A percentile compares a stretch with the other conserved stretches of the same genome.
Evolutionary conservation across 257 asterid genomes (phyloP).

Genomic region (Penstemon davidsonii): DNA sequence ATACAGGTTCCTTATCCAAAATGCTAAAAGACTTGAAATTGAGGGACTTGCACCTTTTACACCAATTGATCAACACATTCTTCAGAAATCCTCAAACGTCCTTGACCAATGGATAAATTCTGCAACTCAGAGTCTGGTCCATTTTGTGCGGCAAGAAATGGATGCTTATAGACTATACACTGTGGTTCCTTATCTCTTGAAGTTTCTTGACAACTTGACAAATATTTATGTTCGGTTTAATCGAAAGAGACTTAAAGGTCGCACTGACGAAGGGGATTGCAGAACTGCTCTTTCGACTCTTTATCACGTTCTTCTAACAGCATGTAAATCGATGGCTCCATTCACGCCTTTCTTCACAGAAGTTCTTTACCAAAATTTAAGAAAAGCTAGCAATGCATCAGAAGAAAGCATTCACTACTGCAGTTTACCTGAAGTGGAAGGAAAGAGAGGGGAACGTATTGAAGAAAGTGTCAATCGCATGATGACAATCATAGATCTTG

Average conservation of each 20-base stretch:
- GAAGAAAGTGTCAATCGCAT: conserved; percentile 89
- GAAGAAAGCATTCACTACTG: conserved; percentile 96
- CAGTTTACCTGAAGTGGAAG: conserved; percentile 82
- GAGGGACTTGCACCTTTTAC: conserved; percentile 82
- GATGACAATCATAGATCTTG: conserved; percentile 87
- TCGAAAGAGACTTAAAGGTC: conserved; percentile 93
- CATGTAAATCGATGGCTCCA: conserved; percentile 98
- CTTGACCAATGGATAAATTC: conserved; percentile 97
- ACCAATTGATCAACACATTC: conserved; percentile 67
- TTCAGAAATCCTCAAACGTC: conserved; percentile 78
- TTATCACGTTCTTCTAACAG: conserved; percentile 78
- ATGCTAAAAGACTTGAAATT: conserved; percentile 87
- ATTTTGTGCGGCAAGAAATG: conserved; percentile 95
- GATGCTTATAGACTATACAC: conserved; percentile 92
- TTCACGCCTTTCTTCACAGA: conserved; percentile 96
- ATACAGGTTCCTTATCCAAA: conserved; percentile 96
- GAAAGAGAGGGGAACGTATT: conserved; percentile 80
- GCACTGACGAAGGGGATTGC: conserved; percentile 91
- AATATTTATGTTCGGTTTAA: conserved; percentile 93
- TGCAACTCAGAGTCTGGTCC: conserved; percentile 90
- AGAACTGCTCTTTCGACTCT: conserved; percentile 93
- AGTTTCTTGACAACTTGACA: conserved; percentile 86
- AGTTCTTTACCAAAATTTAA: conserved; percentile 85
- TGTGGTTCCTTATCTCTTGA: conserved; percentile 88
- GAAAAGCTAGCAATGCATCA: conserved; percentile 59